These are phyloP conservation scores for Wallacemonas sp. DNA, from an alignment of 208 protist species.

Conservation along the genomic window DNA sequence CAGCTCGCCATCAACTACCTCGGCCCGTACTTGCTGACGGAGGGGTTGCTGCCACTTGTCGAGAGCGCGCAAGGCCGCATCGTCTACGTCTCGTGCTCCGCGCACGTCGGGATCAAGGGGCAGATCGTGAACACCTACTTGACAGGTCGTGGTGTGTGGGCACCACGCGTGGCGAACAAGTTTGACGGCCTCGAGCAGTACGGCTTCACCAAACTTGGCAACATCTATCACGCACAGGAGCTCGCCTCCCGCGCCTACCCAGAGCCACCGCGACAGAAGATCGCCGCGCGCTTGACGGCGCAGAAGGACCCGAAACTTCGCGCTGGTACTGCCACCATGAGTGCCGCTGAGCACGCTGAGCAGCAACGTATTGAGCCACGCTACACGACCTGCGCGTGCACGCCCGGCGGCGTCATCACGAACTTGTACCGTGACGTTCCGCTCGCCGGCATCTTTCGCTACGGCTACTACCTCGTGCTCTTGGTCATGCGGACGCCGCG, in stretches of 20 bases:
- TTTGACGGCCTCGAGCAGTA: conserved; percentile 86
- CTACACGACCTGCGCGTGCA: conserved; percentile 71
- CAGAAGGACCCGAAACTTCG: conserved; percentile 24
- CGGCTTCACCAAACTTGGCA: conserved; percentile 85
- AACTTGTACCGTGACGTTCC: conserved; percentile 73
- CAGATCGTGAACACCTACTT: conserved; percentile 63
- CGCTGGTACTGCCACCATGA: conserved; percentile 7
- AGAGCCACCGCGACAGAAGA: conserved; percentile 10
- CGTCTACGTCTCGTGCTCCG: conserved; percentile 76
- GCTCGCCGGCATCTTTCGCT: conserved; percentile 46
- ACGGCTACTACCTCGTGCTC: conserved; percentile 57
- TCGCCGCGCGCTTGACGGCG: conserved; percentile 4
- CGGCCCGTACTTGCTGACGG: conserved; percentile 74
- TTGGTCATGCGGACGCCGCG: conserved; percentile 71
- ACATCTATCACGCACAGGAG: conserved; percentile 82
- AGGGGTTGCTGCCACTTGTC: conserved; percentile 78
- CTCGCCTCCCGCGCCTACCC: conserved; percentile 70
- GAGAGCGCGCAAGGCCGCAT: conserved; percentile 56
- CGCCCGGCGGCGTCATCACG: conserved; percentile 75
- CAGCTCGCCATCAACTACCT: conserved; percentile 81
- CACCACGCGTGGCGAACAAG: conserved; percentile 48
- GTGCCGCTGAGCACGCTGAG: conserved; percentile 16
- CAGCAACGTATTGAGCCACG: conserved; percentile 28
- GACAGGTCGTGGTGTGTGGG: conserved; percentile 71
- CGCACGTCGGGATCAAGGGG: conserved; percentile 64